Conservation (phyloP, 78 protist species). For the Tieghemostelium lacteum region DNA sequence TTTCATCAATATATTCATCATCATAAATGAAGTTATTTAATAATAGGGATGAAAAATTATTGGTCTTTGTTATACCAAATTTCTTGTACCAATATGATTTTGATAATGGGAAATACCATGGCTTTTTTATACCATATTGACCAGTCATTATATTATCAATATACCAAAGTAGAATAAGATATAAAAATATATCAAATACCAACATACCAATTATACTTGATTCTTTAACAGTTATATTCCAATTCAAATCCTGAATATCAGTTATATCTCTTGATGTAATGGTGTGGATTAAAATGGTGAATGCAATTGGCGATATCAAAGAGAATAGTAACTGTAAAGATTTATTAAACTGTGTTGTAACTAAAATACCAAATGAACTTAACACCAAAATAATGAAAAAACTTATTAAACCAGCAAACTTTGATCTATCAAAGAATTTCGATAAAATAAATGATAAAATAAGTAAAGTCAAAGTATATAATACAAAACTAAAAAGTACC, state of each 20-base stretch:
- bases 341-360: neutral
- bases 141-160: constrained; percentile 24
- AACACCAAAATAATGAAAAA: constrained; percentile 11
- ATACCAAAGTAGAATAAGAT: constrained; percentile 12
- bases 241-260: neutral
- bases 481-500: neutral
- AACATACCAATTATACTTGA: constrained; percentile 23
- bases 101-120: neutral
- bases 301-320: constrained; percentile 23
- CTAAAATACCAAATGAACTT: neutral
- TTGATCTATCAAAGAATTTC: constrained; percentile 41
- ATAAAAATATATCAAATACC: constrained; percentile 10
- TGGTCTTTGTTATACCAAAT: too few relatives aligned
- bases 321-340: neutral
- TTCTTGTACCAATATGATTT: neutral
- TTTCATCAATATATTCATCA: neutral
- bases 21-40: neutral
- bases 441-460: constrained; percentile 19
- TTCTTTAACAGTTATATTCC: neutral
- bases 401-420: constrained; percentile 35
- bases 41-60: neutral
- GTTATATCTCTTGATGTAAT: constrained; percentile 11
- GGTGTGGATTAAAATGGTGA: neutral
- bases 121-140: constrained; percentile 37
- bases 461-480: neutral